Base-by-base conservation (phyloP, 2,329 filamentous ascomycete genomes). In the Botryotinia narcissicola region DNA sequence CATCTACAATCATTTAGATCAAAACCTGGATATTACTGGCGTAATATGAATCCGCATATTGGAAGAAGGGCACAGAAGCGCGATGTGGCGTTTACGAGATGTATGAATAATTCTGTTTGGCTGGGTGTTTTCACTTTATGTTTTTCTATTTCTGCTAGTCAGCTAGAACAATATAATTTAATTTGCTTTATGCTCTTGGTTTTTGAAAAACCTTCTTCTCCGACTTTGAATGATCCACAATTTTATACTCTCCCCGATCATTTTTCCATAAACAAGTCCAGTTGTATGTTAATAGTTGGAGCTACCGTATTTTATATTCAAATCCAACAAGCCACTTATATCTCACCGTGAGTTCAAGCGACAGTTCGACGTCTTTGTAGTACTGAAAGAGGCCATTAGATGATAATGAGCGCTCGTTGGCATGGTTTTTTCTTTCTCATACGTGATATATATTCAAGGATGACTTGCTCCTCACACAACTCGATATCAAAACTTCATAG, bases 161-260 rank as follows among this genome's bases (percentile, higher is more conserved):
- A 69, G 66, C 48, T 69, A 57, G 44, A 54, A 12, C 48, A 57
- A 69, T 57, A 57, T 40, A 25, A 37, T 69, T 57, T 69, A 57
- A 69, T 69, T 42, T 42, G 37, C 8, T 18, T 61, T 44, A 20
- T 29, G 14, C 25, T 42, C 16, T 29, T 22, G 25, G 4, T 10
- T 18, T n/a, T 29, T 4, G 16, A 20, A 12, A 16, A n/a, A 5
- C 29, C 4, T 5, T 7, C 8, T 42, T 44, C 4, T 25, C 3
- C 16, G 7, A 18, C 1, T 63, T 42, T 7, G 25, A 62, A 42
- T 54, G n/a, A 57, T 29, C 18, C 35, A 54, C 14, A 3, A n/a
- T 16, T 40, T 10, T 14, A 62, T 37, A 35, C 57, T 32, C 60
- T 18, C 25, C 35, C 25, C 35, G 25, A n/a, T 29, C 6, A 32